Percentiles rank a stretch among this genome's conserved stretches.
Evolutionary conservation across 148 eudicot genomes (phyloP).

Genomic region (Beta vulgaris): DNA sequence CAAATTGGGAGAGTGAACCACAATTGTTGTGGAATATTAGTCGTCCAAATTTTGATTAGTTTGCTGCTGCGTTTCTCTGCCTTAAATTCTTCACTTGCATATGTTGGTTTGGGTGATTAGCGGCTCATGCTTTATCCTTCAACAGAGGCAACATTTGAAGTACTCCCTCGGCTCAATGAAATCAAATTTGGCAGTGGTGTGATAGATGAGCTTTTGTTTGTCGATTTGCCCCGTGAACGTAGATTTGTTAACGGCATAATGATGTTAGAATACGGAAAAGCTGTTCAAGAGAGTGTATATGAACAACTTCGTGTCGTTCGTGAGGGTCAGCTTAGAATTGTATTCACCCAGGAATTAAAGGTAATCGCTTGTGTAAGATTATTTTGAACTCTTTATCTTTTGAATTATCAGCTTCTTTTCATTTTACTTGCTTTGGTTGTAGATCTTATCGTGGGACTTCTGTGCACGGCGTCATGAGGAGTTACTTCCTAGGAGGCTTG

Average conservation of each 20-base stretch:
- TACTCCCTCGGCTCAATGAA: slow-evolving; percentile 88
- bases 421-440: slow-evolving; percentile 20
- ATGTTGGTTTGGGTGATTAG: background rate
- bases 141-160: slow-evolving; percentile 95
- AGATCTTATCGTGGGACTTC: slow-evolving; percentile 95
- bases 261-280: slow-evolving; percentile 88
- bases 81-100: background rate
- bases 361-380: slow-evolving; percentile 27
- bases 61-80: background rate
- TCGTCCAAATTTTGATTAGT: background rate
- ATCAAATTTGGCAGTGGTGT: slow-evolving; percentile 92
- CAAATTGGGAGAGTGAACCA: background rate
- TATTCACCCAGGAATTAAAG: slow-evolving; percentile 86
- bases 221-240: slow-evolving; percentile 85
- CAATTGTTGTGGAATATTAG: background rate
- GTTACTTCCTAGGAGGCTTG: slow-evolving; percentile 81
- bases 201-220: slow-evolving; percentile 79
- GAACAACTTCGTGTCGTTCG: slow-evolving; percentile 92
- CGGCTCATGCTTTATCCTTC: background rate
- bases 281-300: slow-evolving; percentile 91
- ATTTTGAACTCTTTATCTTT: background rate
- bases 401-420: slow-evolving; percentile 14
- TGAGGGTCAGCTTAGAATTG: slow-evolving; percentile 82
- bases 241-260: slow-evolving; percentile 70
- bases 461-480: slow-evolving; percentile 96